A percentile compares a stretch with the other conserved stretches of the same genome.
Conservation (phyloP, 495 filamentous ascomycete genomes). For the Podospora pseudocomata region DNA sequence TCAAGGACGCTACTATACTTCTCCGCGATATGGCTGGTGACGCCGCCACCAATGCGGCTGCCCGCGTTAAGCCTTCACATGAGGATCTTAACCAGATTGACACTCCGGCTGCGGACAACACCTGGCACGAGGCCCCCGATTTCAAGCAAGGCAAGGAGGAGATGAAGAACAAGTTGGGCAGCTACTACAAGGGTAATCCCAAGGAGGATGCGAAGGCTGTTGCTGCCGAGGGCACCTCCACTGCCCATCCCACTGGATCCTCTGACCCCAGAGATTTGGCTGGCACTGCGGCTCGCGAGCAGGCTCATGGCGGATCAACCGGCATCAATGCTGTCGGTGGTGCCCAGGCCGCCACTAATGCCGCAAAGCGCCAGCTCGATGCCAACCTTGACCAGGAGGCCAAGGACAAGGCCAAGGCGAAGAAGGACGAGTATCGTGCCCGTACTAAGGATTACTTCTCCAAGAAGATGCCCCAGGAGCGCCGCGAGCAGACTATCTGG, state of each 20-base stretch:
- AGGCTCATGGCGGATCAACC: conserved; percentile 32
- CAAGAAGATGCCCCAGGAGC: conserved; percentile 86
- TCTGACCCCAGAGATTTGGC: conserved; percentile 27
- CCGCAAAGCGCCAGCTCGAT: conserved; percentile 47
- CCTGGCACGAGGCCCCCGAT: conserved; percentile 88
- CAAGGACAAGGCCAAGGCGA: conserved; percentile 50
- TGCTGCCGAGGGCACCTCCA: conserved; percentile 24
- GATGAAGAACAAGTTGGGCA: conserved; percentile 62
- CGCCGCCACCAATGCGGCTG: conserved; percentile 78
- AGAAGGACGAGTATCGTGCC: conserved; percentile 48
- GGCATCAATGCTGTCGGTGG: conserved; percentile 57
- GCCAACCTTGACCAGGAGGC: conserved; percentile 59
- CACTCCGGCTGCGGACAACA: conserved; percentile 77
- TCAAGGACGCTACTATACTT: conserved; percentile 80
- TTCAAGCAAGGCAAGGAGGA: conserved; percentile 59
- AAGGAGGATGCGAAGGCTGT: conserved; percentile 53
- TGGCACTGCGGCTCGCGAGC: conserved; percentile 25
- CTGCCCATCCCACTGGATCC: conserved; percentile 29
- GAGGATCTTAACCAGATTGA: conserved; percentile 78
- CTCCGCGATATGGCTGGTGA: conserved; percentile 88
- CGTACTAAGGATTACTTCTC: conserved; percentile 68
- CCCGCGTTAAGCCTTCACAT: conserved; percentile 69
- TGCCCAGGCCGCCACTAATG: conserved; percentile 44
- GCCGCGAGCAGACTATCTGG: conserved; percentile 88
- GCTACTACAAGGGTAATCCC: conserved; percentile 49